Base-by-base conservation (phyloP, 306 rosid genomes). In the Echinosophora koreensis region DNA sequence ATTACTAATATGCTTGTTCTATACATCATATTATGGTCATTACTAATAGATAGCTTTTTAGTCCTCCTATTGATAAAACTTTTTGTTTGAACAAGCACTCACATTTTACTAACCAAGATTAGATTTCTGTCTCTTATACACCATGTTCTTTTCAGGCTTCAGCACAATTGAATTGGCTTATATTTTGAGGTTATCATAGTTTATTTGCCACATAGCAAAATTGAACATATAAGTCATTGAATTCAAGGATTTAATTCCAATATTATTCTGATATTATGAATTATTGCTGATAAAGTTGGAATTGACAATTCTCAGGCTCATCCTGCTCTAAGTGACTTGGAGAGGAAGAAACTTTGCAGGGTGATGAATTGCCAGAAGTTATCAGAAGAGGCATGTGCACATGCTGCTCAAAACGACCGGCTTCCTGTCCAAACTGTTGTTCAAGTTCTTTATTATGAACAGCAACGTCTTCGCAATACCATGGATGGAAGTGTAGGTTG, bases 401-500 rank as follows among this genome's bases (percentile, higher is more conserved):
- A 96, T 51, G 98, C 99, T 5, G 99, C 97, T 46, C 96, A 96
- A 75, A 96, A 96, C 56, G 97, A 92, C 68, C 84, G 99, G 51
- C 97, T 96, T 67, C 96, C 97, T 0, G 97, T 96, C 7, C 99
- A 96, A 83, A 96, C 92, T 0, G 98, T 96, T 39, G 97, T 96
- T 59, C 98, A 96, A 85, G 98, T 96, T 65, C 96, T 96, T 60
- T 96, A 91, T 62, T 90, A 88, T 46, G 99, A 92, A 83, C 98
- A 96, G 74, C 94, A 91, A 78, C 87, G 98, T 10, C 91, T 96
- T 74, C 90, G 96, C 7, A 87, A 90, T 6, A 85, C 78, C 79
- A 80, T 86, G 92, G 80, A 81, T 27, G 88, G 84, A 5, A 56
- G 22, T 67, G 58, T 54, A 4, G 77, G 47, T 51, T 84, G 56